phyloP scores from a whole-genome alignment of 1,284 basidiomycete species.

The Ganoderma lingzhi region DNA sequence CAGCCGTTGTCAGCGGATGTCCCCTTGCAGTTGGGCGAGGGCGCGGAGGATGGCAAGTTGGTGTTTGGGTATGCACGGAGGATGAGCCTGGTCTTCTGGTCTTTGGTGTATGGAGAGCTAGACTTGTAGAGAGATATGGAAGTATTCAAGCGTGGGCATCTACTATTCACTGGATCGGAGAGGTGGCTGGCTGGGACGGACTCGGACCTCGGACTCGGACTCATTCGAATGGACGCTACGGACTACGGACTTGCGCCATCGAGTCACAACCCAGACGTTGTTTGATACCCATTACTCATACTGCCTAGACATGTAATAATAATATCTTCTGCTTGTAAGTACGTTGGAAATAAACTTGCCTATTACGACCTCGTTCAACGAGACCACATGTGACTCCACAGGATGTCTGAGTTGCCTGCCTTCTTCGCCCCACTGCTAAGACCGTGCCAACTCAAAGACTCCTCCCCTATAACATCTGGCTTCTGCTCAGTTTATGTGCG shows the following conservation, averaged over 20 bases:
- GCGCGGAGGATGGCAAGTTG: not conserved
- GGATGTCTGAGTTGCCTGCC: no score
- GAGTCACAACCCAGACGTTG: not conserved
- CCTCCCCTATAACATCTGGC: no score
- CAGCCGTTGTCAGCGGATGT: slow-evolving; percentile 18
- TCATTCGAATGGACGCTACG: not conserved
- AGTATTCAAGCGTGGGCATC: not conserved
- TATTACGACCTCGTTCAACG: no score
- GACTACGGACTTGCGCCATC: not conserved
- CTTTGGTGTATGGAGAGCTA: slow-evolving; percentile 9
- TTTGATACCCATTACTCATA: not conserved
- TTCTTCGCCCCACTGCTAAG: no score
- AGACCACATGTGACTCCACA: no score
- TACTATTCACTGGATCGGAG: slow-evolving; percentile 4
- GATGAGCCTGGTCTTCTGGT: not conserved
- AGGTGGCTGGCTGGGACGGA: not conserved
- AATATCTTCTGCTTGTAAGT: not conserved
- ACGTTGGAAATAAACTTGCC: not conserved
- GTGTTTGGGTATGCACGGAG: not conserved
- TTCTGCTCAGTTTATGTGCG: not conserved
- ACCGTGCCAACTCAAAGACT: no score
- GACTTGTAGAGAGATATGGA: not conserved
- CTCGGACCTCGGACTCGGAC: not conserved
- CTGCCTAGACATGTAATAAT: not conserved
- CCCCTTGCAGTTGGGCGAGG: not conserved